Evolutionary conservation across 495 filamentous ascomycete species (phyloP), one percentile per base, ranked within the genome.

Genomic region (Hypoxylon perforatum): DNA sequence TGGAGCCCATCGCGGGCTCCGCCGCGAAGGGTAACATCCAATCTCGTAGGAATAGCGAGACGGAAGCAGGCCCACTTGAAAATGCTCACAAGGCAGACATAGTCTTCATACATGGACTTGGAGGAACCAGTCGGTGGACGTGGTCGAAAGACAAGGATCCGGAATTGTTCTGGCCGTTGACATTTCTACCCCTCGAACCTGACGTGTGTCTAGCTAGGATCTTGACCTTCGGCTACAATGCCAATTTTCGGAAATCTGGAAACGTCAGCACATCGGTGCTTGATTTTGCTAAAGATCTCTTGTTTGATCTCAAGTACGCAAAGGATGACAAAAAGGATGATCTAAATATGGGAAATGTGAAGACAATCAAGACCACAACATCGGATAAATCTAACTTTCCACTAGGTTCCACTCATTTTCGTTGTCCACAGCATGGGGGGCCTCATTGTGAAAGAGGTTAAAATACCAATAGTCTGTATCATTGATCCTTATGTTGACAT

Each of bases 401-500:
- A 1, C 33, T 23, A 61, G 58, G 38, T 38, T 14, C 76, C 76
- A 0, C 23, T 77, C 0, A 57, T 78, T 14, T 76, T 78, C 25
- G 42, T 77, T 11, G 74, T 63, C 1, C 76, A 78, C 49, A 65
- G 82, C 17, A 57, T 66, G 57, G 45, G 76, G 64, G 75, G 74
- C 63, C 63, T 85, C 0, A 67, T 85, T 1, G 69, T 80, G 3
- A 85, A 84, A 50, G 77, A 82, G 76, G 81, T 80, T 51, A 11
- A 49, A 38, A 12, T 38, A 35, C 35, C 35, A n/a, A 10, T 38
- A 2, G 14, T 3, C 7, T 2, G 17, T n/a, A 41, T 15, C n/a
- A 17, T 41, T 38, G 4, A 7, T 15, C 2, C 15, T 1, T n/a
- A 17, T n/a, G 6, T 17, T 44, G 3, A 44, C 21, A 17, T 10